phyloP scores from a whole-genome alignment of 2,329 filamentous ascomycete species.

The Claviceps maximensis region DNA sequence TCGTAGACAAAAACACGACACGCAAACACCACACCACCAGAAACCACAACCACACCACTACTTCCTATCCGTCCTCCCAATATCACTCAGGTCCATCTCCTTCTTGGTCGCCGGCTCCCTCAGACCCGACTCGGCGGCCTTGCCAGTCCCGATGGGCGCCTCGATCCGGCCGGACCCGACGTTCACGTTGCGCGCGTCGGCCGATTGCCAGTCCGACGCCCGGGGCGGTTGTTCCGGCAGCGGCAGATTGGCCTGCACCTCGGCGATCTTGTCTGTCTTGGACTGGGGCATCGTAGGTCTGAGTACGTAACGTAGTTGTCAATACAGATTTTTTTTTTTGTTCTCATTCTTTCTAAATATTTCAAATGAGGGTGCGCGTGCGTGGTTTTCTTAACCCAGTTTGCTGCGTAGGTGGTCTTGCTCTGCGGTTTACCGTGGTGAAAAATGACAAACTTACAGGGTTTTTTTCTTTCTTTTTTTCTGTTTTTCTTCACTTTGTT shows the following conservation, averaged over 20 bases:
- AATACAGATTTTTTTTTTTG: too few species aligned
- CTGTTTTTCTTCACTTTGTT: too few species aligned
- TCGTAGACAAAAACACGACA: too few species aligned
- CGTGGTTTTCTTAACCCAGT: too few species aligned
- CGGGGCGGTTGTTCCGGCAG: conserved; percentile 64
- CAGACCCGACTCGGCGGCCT: conserved; percentile 36
- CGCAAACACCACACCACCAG: too few species aligned
- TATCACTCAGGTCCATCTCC: conserved; percentile 40
- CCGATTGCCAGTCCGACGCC: conserved; percentile 68
- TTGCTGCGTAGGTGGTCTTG: too few species aligned
- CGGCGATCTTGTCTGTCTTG: conserved; percentile 53
- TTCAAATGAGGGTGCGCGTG: too few species aligned
- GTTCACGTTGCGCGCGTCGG: conserved; percentile 55
- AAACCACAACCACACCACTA: not conserved
- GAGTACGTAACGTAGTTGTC: not conserved
- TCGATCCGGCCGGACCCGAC: conserved; percentile 31
- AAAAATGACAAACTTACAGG: not conserved
- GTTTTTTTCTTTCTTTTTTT: too few species aligned
- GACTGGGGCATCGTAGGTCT: conserved; percentile 24
- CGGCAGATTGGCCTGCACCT: conserved; percentile 59
- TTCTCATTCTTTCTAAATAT: not conserved
- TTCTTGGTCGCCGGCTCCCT: conserved; percentile 46
- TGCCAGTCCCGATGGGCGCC: conserved; percentile 38
- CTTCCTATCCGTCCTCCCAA: conserved; percentile 36
- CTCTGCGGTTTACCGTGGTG: too few species aligned